Percentiles rank a stretch among this genome's conserved stretches.
Evolutionary conservation across 2,329 filamentous ascomycete genomes (phyloP).

Genomic region (Neonectria magnoliae): DNA sequence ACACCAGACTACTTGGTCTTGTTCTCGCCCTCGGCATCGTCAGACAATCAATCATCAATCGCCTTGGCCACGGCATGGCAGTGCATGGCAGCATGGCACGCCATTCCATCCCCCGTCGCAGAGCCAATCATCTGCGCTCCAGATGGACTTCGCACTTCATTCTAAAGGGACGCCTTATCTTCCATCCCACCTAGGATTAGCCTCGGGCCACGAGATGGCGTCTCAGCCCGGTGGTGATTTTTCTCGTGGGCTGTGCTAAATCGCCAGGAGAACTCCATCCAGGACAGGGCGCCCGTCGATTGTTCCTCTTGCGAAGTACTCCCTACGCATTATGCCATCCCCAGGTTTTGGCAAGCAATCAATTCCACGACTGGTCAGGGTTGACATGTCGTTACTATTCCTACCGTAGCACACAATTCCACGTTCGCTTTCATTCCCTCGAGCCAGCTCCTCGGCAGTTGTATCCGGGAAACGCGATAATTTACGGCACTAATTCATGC

Average conservation of each 20-base stretch:
- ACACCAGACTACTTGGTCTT: background rate
- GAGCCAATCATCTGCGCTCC: conserved; percentile 29
- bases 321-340: background rate
- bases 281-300: background rate
- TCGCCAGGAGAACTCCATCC: background rate
- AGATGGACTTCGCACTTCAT: conserved; percentile 32
- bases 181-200: conserved; percentile 40
- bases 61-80: background rate
- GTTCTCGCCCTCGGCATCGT: background rate
- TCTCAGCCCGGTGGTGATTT: conserved; percentile 18
- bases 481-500: background rate
- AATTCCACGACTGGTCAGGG: background rate
- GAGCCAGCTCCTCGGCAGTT: background rate
- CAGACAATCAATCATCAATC: background rate
- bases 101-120: conserved; percentile 25
- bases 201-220: conserved; percentile 26
- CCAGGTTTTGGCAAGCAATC: background rate
- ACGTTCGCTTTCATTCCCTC: background rate
- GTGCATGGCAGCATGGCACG: conserved; percentile 18
- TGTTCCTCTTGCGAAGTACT: background rate
- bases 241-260: conserved; percentile 15
- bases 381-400: background rate
- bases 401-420: background rate
- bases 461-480: background rate
- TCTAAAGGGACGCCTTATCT: conserved; percentile 37